Evolutionary conservation across 2,329 filamentous ascomycete genomes (phyloP).

Genomic region (Periconia digitata): DNA sequence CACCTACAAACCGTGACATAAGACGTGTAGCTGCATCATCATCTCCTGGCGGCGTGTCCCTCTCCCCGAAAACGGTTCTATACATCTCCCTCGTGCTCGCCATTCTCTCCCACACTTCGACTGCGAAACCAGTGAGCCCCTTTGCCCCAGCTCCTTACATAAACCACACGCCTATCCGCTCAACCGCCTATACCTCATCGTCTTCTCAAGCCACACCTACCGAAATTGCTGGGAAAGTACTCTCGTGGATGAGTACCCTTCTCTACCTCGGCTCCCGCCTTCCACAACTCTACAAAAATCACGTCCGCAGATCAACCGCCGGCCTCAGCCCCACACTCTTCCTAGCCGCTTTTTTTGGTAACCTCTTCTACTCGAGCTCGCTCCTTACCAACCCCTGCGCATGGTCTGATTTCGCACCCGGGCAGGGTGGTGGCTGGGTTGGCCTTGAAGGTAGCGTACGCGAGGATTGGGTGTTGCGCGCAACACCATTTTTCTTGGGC

Average conservation of each 20-base stretch:
- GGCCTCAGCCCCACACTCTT: slow-evolving; percentile 66
- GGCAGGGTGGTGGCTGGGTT: slow-evolving; percentile 64
- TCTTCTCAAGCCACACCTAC: slow-evolving; percentile 18
- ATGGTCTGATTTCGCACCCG: slow-evolving; percentile 56
- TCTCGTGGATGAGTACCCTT: slow-evolving; percentile 48
- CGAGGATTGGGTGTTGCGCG: slow-evolving; percentile 58
- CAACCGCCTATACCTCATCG: slow-evolving; percentile 11
- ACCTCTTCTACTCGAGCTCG: slow-evolving; percentile 66
- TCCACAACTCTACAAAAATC: slow-evolving; percentile 69
- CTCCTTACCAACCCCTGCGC: slow-evolving; percentile 65
- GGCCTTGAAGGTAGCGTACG: slow-evolving; percentile 57
- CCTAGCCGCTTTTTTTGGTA: slow-evolving; percentile 67
- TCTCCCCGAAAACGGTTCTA: slow-evolving; percentile 49
- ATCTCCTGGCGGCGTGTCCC: slow-evolving; percentile 45
- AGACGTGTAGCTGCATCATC: slow-evolving; percentile 40
- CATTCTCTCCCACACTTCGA: slow-evolving; percentile 42
- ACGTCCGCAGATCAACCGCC: slow-evolving; percentile 62
- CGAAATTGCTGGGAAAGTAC: slow-evolving; percentile 44
- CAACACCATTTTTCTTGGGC: slow-evolving; percentile 66
- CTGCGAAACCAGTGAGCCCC: slow-evolving; percentile 29
- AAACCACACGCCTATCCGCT: slow-evolving; percentile 14
- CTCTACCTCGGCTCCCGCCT: slow-evolving; percentile 42
- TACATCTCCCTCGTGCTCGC: slow-evolving; percentile 51
- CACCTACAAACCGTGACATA: slow-evolving; percentile 31
- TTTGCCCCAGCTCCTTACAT: slow-evolving; percentile 22